These are phyloP conservation scores for Cryomyces minteri DNA, from an alignment of 495 filamentous ascomycete genomes.

Conservation along the genomic window DNA sequence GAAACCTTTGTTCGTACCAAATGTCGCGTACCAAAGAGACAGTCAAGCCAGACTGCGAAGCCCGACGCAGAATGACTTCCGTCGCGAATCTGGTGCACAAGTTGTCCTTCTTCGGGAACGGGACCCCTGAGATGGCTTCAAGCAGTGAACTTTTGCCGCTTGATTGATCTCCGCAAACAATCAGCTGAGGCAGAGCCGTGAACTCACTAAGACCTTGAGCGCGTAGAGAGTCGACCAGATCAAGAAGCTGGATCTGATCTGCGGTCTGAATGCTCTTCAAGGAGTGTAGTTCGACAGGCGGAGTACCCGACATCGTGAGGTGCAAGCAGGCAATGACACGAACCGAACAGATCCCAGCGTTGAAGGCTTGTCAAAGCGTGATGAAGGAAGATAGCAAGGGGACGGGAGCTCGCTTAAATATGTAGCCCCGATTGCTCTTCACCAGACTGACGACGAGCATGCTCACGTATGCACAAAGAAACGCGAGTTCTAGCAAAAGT, in stretches of 20 bases:
- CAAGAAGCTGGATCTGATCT: not conserved
- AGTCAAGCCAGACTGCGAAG: not conserved
- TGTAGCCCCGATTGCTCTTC: no score
- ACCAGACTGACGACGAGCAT: no score
- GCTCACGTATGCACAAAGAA: no score
- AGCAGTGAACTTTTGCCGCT: constrained; percentile 12
- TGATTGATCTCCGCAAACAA: constrained; percentile 12
- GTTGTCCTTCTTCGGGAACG: constrained; percentile 26
- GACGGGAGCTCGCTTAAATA: no score
- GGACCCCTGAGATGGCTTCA: constrained; percentile 15
- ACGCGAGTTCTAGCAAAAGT: no score
- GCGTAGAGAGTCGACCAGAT: constrained; percentile 5
- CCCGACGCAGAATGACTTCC: constrained; percentile 34
- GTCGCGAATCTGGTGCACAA: constrained; percentile 40
- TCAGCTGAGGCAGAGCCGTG: constrained; percentile 6
- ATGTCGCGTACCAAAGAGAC: not conserved
- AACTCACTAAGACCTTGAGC: constrained; percentile 1
- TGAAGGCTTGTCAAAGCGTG: no score
- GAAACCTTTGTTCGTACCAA: not conserved
- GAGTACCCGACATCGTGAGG: no score
- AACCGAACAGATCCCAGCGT: no score
- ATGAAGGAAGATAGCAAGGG: no score
- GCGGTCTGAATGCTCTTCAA: no score
- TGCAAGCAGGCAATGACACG: no score
- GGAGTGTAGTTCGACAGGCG: no score